Conservation (phyloP, 495 filamentous ascomycete species). For the Pyronema domesticum region DNA sequence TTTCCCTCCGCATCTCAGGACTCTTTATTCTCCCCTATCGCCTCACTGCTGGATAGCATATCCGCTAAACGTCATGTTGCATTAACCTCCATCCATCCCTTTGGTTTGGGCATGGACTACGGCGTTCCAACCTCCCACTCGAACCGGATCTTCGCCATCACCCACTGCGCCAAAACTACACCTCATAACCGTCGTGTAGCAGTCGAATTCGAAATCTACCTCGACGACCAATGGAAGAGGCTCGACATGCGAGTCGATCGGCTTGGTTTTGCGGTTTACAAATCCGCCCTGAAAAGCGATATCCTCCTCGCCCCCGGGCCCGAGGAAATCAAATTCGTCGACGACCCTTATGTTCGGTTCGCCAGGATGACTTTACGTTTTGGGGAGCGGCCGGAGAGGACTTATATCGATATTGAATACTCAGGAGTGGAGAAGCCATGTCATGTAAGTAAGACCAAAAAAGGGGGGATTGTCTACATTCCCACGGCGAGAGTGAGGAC, state of each 20-base stretch:
- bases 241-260: conserved; percentile 14
- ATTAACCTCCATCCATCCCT: conserved; percentile 12
- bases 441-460: conserved; percentile 8
- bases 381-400: conserved; percentile 12
- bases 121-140: conserved; percentile 11
- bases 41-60: conserved; percentile 14
- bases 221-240: conserved; percentile 12
- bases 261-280: conserved; percentile 20
- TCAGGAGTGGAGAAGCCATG: conserved; percentile 9
- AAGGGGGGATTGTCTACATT: conserved; percentile 10
- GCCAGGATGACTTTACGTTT: conserved; percentile 20
- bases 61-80: conserved; percentile 20
- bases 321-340: conserved; percentile 13
- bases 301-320: conserved; percentile 12
- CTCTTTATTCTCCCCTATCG: background rate
- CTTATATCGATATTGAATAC: conserved; percentile 13
- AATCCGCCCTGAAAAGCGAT: conserved; percentile 10
- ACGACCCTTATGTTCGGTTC: conserved; percentile 20
- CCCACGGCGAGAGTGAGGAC: conserved; percentile 15
- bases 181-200: conserved; percentile 16
- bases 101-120: conserved; percentile 19
- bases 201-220: conserved; percentile 13
- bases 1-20: conserved; percentile 2
- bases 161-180: conserved; percentile 20
- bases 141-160: conserved; percentile 21